phyloP scores from a whole-genome alignment of 805 yeast genomes.

The Candida caryicola region DNA sequence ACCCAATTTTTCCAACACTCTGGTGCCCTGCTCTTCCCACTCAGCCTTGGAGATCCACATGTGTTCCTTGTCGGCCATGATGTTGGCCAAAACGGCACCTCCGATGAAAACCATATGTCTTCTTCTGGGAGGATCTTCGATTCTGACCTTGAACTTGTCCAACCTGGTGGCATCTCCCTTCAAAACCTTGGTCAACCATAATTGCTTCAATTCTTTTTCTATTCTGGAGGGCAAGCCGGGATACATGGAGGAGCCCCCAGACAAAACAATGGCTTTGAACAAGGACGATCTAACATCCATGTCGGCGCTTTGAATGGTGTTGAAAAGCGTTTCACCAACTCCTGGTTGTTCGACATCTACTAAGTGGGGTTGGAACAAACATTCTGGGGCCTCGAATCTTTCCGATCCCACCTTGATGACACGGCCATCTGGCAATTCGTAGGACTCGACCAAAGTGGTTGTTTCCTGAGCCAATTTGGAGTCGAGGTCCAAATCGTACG shows the following conservation, averaged over 20 bases:
- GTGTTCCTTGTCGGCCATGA: conserved; percentile 97
- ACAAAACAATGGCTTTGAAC: conserved; percentile 86
- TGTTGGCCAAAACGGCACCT: conserved; percentile 96
- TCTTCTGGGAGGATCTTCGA: conserved; percentile 98
- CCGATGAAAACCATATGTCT: conserved; percentile 98
- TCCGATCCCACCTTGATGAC: conserved; percentile 91
- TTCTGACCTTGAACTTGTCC: conserved; percentile 89
- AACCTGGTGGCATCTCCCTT: conserved; percentile 83
- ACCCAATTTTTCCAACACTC: conserved; percentile 82
- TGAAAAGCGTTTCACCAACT: conserved; percentile 83
- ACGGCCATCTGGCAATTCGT: conserved; percentile 96
- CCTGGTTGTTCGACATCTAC: conserved; percentile 98
- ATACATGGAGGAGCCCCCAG: conserved; percentile 98
- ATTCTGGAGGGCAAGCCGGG: conserved; percentile 96
- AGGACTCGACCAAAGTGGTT: conserved; percentile 87
- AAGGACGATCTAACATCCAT: conserved; percentile 87
- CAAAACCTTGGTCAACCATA: conserved; percentile 88
- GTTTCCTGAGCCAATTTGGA: conserved; percentile 86
- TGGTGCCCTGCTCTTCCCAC: conserved; percentile 96
- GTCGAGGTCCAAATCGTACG: conserved; percentile 90
- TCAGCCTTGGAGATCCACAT: conserved; percentile 97
- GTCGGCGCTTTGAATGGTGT: conserved; percentile 92
- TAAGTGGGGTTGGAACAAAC: conserved; percentile 91
- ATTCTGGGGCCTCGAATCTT: conserved; percentile 95
- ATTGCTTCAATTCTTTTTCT: conserved; percentile 93